A percentile compares a stretch with the other conserved stretches of the same genome.
Conservation (phyloP, 2,329 filamentous ascomycete genomes). For the Beauveria sp. region DNA sequence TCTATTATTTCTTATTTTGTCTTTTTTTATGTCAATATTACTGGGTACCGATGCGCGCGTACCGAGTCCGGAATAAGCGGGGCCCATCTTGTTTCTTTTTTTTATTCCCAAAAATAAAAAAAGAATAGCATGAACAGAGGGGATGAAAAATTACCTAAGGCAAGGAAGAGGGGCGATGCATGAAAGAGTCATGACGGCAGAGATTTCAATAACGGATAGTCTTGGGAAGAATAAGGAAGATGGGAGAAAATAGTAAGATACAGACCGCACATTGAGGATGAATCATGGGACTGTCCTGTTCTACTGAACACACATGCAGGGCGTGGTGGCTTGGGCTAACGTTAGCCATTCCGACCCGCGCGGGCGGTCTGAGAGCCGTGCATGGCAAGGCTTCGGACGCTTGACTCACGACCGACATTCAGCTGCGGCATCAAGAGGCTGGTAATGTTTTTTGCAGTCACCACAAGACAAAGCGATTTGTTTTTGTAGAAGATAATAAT, state of each 20-base stretch:
- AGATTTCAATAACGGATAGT: too few species aligned
- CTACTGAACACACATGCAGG: not conserved
- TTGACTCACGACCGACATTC: not conserved
- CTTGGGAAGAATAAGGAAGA: not conserved
- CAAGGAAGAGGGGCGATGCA: not conserved
- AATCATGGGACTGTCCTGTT: not conserved
- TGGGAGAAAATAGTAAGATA: not conserved
- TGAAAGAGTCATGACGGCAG: too few species aligned
- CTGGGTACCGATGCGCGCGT: not conserved
- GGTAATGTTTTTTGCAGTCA: not conserved
- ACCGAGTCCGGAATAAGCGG: constrained; percentile 1
- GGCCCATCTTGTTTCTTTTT: not conserved
- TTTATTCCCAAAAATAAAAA: not conserved
- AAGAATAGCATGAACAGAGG: not conserved
- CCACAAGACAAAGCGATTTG: not conserved
- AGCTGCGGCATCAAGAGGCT: not conserved
- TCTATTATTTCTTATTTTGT: not conserved
- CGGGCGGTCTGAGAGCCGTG: constrained; percentile 2
- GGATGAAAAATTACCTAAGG: not conserved
- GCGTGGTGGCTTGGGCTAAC: not conserved
- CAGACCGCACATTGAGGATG: not conserved
- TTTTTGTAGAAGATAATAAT: not conserved
- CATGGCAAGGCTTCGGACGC: not conserved
- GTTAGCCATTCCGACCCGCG: not conserved
- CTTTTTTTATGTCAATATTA: not conserved